Conservation (phyloP, 2,329 filamentous ascomycete species). For the Calycina herbarum region DNA sequence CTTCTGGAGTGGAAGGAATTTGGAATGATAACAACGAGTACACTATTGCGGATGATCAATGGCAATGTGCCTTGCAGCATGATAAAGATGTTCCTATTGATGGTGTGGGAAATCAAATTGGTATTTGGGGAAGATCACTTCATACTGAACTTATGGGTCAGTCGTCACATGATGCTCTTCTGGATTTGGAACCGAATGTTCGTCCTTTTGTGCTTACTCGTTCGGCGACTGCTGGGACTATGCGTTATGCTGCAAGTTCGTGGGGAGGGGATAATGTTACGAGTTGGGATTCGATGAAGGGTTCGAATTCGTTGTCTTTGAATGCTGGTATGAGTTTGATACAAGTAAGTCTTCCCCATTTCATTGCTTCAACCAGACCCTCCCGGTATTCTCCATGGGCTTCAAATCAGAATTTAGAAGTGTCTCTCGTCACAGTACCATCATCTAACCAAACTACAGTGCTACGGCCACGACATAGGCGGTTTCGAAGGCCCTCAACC, state of each 20-base stretch:
- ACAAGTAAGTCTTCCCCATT: conserved; percentile 46
- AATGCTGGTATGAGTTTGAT: conserved; percentile 68
- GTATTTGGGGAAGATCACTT: conserved; percentile 67
- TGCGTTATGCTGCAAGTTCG: conserved; percentile 68
- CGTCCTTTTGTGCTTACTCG: conserved; percentile 70
- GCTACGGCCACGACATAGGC: conserved; percentile 73
- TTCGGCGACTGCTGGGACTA: conserved; percentile 68
- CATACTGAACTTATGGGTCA: conserved; percentile 73
- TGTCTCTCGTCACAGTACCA: background rate
- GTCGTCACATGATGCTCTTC: conserved; percentile 66
- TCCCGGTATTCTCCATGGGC: background rate
- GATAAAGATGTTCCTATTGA: conserved; percentile 32
- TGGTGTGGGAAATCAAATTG: conserved; percentile 51
- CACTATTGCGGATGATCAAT: conserved; percentile 63
- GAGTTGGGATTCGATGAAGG: conserved; percentile 72
- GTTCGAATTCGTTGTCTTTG: conserved; percentile 67
- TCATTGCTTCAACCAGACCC: background rate
- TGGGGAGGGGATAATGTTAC: conserved; percentile 78
- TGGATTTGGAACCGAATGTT: conserved; percentile 56
- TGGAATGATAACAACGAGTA: conserved; percentile 84
- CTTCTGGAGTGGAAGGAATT: conserved; percentile 68
- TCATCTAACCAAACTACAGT: conserved; percentile 37
- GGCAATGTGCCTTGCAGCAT: conserved; percentile 59
- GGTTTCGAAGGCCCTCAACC: conserved; percentile 75
- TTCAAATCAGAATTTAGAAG: background rate